These are phyloP conservation scores for Penicillium samsonianum DNA, from an alignment of 495 filamentous ascomycete genomes.

Conservation along the genomic window DNA sequence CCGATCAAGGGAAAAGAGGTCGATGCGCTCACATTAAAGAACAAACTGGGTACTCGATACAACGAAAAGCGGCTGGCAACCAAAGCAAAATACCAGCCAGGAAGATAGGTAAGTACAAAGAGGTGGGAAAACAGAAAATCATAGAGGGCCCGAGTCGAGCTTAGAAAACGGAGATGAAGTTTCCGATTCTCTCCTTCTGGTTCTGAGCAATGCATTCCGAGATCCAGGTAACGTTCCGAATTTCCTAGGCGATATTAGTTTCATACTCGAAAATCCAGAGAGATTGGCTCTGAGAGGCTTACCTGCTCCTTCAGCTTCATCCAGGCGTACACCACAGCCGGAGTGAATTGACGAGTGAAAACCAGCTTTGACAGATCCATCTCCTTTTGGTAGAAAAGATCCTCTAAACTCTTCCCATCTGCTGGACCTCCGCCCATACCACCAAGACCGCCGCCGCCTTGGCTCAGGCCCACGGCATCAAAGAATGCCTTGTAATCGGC, in stretches of 20 bases:
- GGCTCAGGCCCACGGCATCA: constrained; percentile 83
- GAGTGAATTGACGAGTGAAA: constrained; percentile 96
- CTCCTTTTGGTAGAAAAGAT: constrained; percentile 98
- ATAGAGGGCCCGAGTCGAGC: constrained; percentile 11
- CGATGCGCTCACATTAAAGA: constrained; percentile 40
- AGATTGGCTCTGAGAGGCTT: constrained; percentile 30
- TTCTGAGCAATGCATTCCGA: constrained; percentile 99
- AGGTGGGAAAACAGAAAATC: constrained; percentile 15
- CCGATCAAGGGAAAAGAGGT: constrained; percentile 18
- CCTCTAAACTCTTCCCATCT: constrained; percentile 89
- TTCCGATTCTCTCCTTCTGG: constrained; percentile 97
- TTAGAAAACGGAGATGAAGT: constrained; percentile 97
- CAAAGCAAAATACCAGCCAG: constrained; percentile 24
- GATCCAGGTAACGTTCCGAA: constrained; percentile 99
- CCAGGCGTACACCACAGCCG: constrained; percentile 95
- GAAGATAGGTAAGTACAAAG: constrained; percentile 24
- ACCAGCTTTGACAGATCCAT: constrained; percentile 96
- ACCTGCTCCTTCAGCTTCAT: constrained; percentile 98
- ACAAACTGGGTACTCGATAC: constrained; percentile 33
- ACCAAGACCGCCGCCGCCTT: constrained; percentile 69
- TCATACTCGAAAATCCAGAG: constrained; percentile 1
- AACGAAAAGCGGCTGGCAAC: constrained; percentile 22
- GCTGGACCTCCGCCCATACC: constrained; percentile 79
- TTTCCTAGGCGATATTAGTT: constrained; percentile 68
- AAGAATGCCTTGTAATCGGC: constrained; percentile 92